Evolutionary conservation across 129 eudicot species (phyloP), one percentile per base, ranked within the genome.

Genomic region (Pseudognaphalium luteoalbum): DNA sequence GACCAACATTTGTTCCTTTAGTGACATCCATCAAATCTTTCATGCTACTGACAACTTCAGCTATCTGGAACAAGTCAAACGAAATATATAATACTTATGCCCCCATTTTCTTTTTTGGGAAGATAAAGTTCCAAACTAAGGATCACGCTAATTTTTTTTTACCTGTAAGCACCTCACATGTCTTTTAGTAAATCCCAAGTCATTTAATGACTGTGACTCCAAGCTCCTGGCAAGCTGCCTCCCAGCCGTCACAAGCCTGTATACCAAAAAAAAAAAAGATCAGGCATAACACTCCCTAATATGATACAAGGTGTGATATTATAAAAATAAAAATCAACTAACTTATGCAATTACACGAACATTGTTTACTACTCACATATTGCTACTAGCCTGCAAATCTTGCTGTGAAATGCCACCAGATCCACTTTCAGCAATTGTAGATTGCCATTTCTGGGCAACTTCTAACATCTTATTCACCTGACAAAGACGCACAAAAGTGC

Each of bases 91-190:
- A 9, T 15, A 9, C 28, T 25, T 42, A 42, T 28, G 58, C 58
- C 33, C 78, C 78, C 39, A 41, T 39, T 57, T 70, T 41, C 47
- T 41, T 12, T 73, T 69, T 21, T 17, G 62, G 8, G 71, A 29
- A 75, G 22, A 41, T 12, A 1, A 58, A 33, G 20, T 42, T 44
- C 28, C 8, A 21, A n/a, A 63, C 7, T 62, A 29, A 69, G 14
- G 10, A 30, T 70, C 14, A 9, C 14, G 4, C 72, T 15, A 42
- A 4, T 10, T 47, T 12, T 44, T 12, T 11, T 73, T 69, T 80
- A 80, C 97, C 97, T 89, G 98, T 77, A 92, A 81, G 75, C 92
- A 84, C 71, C 98, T 81, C 33, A 92, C 96, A 73, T 89, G 88
- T 86, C 90, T 87, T 83, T 90, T 92, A 8, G 93, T 79, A 73